Evolutionary conservation across 2,329 filamentous ascomycete species (phyloP), one percentile per base, ranked within the genome.

Genomic region (Sporothrix humicola): DNA sequence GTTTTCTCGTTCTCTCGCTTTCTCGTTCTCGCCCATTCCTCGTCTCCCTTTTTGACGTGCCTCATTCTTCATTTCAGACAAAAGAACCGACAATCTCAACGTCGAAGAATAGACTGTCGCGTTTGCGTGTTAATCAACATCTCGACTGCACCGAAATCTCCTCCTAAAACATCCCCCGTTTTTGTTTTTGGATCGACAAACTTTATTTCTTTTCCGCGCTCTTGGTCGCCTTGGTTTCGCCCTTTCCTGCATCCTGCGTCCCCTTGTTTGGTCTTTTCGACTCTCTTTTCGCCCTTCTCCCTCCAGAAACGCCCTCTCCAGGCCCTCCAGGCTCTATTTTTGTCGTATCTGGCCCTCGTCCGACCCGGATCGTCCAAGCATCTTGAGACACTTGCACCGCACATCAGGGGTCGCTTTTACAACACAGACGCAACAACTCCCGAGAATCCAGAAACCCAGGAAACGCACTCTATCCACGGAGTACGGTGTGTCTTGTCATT

Each of bases 131-230:
- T 26, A 26, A 26, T 26, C 23, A 26, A 26, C 23, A 26, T 26
- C 23, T 26, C 23, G 23, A 26, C 23, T 26, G 23, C 23, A 26
- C 23, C 23, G 23, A 26, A 26, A 26, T 26, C 23, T 26, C 23
- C 23, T 65, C 61, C 68, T 65, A 44, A 56, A 70, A 70, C 68
- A 58, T 17, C 66, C 37, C 37, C 37, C 31, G 10, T 20, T 59
- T 69, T 73, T 71, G 44, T 52, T 68, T 20, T 73, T 50, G 72
- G 74, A 75, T 73, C 74, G 72, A 66, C 72, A 72, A 75, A 72
- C 46, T 72, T 73, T 68, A 68, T 72, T 69, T 73, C 66, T 50
- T 54, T 63, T 26, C 68, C 37, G 37, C 20, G 15, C 46, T 50
- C 17, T 48, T 54, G 26, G 26, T 69, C 46, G 42, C 42, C 61